Evolutionary conservation across 495 filamentous ascomycete species (phyloP).

Genomic region (Jackrogersella multiformis): DNA sequence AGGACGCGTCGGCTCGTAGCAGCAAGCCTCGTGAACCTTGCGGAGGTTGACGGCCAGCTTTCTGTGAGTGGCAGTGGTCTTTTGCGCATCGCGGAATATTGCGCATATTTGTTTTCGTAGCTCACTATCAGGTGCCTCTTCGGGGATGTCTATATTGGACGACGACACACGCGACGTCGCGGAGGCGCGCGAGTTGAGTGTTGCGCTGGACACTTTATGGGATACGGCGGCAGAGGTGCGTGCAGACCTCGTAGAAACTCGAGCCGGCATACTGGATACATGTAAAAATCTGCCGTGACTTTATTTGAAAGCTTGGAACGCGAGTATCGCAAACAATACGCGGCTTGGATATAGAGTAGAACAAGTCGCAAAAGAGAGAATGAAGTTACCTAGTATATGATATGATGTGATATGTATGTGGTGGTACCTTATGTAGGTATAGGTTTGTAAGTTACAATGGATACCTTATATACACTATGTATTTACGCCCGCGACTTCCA

Average conservation of each 20-base stretch:
- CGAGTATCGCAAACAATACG: neutral
- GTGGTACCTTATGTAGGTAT: neutral
- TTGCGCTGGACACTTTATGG: constrained; percentile 66
- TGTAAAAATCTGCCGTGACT: neutral
- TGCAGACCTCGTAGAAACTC: constrained; percentile 62
- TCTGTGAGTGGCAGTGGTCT: constrained; percentile 84
- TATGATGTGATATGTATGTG: neutral
- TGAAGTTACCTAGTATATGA: too few species aligned
- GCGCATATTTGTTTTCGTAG: constrained; percentile 79
- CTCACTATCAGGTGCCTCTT: constrained; percentile 74
- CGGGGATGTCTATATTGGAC: constrained; percentile 70
- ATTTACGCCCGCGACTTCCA: constrained; percentile 18
- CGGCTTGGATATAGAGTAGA: neutral
- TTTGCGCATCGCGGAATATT: constrained; percentile 88
- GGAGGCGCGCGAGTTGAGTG: constrained; percentile 59
- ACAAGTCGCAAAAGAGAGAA: constrained; percentile 1
- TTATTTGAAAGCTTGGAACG: constrained; percentile 6
- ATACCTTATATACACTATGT: constrained; percentile 1
- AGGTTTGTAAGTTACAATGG: neutral
- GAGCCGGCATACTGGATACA: constrained; percentile 65
- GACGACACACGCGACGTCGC: constrained; percentile 71
- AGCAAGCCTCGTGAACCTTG: constrained; percentile 88
- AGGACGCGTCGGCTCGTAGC: constrained; percentile 72
- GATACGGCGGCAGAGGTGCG: constrained; percentile 63
- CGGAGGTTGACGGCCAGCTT: constrained; percentile 87